Base-by-base conservation (phyloP, 108 stramenopile genomes). In the Nitzschia sp. region DNA sequence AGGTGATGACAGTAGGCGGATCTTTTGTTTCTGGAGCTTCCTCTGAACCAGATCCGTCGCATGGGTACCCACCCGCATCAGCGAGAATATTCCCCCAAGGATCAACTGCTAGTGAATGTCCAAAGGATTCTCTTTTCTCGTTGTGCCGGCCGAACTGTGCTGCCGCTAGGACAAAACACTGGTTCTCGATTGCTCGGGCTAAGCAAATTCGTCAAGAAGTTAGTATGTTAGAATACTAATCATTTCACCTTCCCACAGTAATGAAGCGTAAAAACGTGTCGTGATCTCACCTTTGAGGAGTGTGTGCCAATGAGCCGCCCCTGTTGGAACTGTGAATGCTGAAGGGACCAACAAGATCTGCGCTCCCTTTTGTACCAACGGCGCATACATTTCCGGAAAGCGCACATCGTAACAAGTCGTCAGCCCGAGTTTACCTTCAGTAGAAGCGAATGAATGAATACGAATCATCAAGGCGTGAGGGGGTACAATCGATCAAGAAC, bases 291-390 rank as follows among this genome's bases (percentile, higher is more conserved):
- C 83, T 73, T 80, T 64, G 16, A 97, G 68, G 34, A 97, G 73
- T 19, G 86, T 71, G 68, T 99, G 96, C 98, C 98, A 99, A 81
- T 99, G 98, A 0, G 97, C 97, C 13, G 66, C 66, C 5, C 98
- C 98, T n/a, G 98, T 99, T 9, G 94, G 93, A 1, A 95, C 86
- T 2, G 97, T 99, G 71, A 99, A 99, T 15, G 98, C 98, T 15
- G 83, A 81, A 13, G 98, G 98, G 13, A 92, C 82, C 61, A 97
- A 75, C 26, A 99, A 35, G 36, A 97, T 71, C 62, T 97, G 73
- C 0, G 91, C 92, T 15, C 92, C 92, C 26, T 75, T 45, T 33
- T 75, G 54, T 2, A 87, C 81, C 2, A 97, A 63, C 15, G 71
- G 54, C 3, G 64, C 68, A 71, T 92, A 97, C 71, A 94, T 77